These are phyloP conservation scores for Agarophyton chilense DNA, from an alignment of 23 red algal genomes.

Conservation along the genomic window DNA sequence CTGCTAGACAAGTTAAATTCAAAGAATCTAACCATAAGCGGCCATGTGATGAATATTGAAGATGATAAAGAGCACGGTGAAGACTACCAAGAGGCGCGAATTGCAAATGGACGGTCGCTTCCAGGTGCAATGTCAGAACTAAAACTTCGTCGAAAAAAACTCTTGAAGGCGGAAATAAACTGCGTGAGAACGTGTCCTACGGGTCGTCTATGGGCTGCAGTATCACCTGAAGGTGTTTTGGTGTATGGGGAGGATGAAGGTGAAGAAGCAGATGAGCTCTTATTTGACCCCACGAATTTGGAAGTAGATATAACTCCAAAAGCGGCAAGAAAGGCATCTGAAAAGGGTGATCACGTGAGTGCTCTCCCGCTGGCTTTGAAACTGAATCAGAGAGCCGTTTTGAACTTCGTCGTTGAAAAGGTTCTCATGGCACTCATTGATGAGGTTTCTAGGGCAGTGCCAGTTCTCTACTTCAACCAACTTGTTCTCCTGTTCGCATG, in stretches of 20 bases:
- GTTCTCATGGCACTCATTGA: slow-evolving; percentile 48
- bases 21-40: slow-evolving; percentile 64
- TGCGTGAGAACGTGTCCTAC: slow-evolving; percentile 64
- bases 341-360: slow-evolving; percentile 27
- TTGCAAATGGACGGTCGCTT: too few relatives aligned
- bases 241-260: slow-evolving; percentile 60
- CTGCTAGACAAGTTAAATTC: slow-evolving; percentile 80
- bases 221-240: slow-evolving; percentile 92
- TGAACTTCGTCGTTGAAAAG: slow-evolving; percentile 62
- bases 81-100: too few relatives aligned
- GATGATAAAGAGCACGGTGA: too few relatives aligned
- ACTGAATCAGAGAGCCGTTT: slow-evolving; percentile 58
- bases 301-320: slow-evolving; percentile 86
- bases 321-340: slow-evolving; percentile 45
- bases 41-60: too few relatives aligned
- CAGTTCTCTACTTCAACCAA: slow-evolving; percentile 32
- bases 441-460: slow-evolving; percentile 19
- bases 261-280: slow-evolving; percentile 49
- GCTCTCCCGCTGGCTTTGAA: slow-evolving; percentile 78
- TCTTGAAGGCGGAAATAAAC: slow-evolving; percentile 66
- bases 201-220: slow-evolving; percentile 77
- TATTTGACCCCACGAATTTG: slow-evolving; percentile 94
- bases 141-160: slow-evolving; percentile 45
- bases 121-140: slow-evolving; percentile 40
- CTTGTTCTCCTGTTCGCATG: slow-evolving; percentile 53